These are phyloP conservation scores for Lavandula angustifolia DNA, from an alignment of 257 asterid species.

Conservation along the genomic window DNA sequence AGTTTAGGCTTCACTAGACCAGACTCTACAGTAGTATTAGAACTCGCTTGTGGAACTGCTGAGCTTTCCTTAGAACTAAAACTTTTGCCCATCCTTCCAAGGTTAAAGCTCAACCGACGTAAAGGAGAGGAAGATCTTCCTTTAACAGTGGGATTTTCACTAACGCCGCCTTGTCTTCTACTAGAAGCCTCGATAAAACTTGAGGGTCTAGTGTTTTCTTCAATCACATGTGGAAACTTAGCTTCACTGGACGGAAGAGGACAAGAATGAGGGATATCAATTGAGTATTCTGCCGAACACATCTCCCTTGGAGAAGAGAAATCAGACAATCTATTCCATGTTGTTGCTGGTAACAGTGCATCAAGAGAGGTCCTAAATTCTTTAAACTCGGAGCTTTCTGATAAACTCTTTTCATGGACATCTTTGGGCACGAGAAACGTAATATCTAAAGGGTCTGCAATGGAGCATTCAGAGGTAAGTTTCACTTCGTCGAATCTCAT, in stretches of 20 bases:
- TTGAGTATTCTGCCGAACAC: too few relatives aligned
- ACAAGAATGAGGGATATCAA: constrained; percentile 58
- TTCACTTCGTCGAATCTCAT: constrained; percentile 34
- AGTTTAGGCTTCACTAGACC: constrained; percentile 49
- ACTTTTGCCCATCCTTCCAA: constrained; percentile 79
- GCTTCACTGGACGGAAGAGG: constrained; percentile 55
- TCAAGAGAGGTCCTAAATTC: constrained; percentile 50
- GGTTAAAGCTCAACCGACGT: constrained; percentile 71
- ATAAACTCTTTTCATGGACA: constrained; percentile 39
- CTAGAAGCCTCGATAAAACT: constrained; percentile 40
- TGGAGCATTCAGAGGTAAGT: constrained; percentile 31
- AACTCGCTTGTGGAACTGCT: constrained; percentile 45
- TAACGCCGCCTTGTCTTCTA: constrained; percentile 36
- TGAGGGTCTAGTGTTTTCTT: constrained; percentile 38
- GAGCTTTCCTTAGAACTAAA: constrained; percentile 80
- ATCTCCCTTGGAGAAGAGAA: too few relatives aligned
- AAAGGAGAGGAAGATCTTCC: constrained; percentile 74
- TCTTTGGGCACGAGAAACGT: constrained; percentile 50
- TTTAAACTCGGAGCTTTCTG: constrained; percentile 44
- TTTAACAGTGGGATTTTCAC: constrained; percentile 41
- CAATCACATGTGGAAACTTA: constrained; percentile 28
- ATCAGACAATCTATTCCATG: constrained; percentile 48
- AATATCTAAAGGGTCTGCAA: constrained; percentile 42
- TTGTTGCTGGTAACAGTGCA: constrained; percentile 41
- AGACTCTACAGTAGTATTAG: constrained; percentile 46